Percentiles rank a stretch among this genome's conserved stretches.
These are phyloP conservation scores for Leccinum broughii DNA, from an alignment of 768 basidiomycete genomes.

Conservation along the genomic window DNA sequence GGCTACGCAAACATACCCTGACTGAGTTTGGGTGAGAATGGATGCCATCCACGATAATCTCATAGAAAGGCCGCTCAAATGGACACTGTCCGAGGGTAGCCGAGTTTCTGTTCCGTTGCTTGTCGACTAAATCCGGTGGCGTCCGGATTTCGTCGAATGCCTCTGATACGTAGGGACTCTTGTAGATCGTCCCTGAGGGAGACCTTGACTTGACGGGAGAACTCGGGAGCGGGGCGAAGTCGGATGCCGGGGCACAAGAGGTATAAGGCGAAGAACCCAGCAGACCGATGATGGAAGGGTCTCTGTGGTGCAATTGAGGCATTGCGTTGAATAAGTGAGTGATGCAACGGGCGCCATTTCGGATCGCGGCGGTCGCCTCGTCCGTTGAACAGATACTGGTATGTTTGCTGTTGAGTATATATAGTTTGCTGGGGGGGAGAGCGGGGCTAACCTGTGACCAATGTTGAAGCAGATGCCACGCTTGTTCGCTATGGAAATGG, in stretches of 20 bases:
- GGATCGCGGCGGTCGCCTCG: slow-evolving; percentile 68
- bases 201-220: slow-evolving; percentile 17
- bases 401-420: slow-evolving; percentile 2
- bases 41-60: slow-evolving; percentile 87
- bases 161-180: slow-evolving; percentile 46
- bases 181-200: slow-evolving; percentile 11
- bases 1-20: slow-evolving; percentile 49
- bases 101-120: slow-evolving; percentile 19
- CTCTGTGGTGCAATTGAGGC: slow-evolving; percentile 87
- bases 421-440: background rate
- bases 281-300: slow-evolving; percentile 89
- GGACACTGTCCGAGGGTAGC: slow-evolving; percentile 45
- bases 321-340: slow-evolving; percentile 95
- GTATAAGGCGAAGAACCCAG: slow-evolving; percentile 74
- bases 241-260: slow-evolving; percentile 41
- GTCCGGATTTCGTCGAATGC: slow-evolving; percentile 61
- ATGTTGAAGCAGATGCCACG: slow-evolving; percentile 81
- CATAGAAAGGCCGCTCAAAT: slow-evolving; percentile 79
- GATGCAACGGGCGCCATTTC: slow-evolving; percentile 77
- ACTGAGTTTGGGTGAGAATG: slow-evolving; percentile 92
- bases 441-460: slow-evolving; percentile 69
- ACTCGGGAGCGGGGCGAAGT: slow-evolving; percentile 23
- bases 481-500: slow-evolving; percentile 57
- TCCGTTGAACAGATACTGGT: slow-evolving; percentile 72
- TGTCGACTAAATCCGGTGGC: slow-evolving; percentile 52